Evolutionary conservation across 164 flowering plant genomes (phyloP).

Genomic region (Kingdonia uniflora): DNA sequence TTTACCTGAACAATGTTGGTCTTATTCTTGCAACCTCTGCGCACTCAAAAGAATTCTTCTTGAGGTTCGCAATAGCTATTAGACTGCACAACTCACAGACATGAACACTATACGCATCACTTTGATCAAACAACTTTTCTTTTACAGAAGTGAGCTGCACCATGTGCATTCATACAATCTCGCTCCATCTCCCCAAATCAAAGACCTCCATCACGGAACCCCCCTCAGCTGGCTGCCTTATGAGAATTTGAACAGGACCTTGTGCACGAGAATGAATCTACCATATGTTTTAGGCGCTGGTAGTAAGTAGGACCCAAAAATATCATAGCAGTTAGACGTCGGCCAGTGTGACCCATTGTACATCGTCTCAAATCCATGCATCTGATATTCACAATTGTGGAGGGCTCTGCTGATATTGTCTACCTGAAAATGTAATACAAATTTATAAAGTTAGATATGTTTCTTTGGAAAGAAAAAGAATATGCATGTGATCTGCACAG

Average conservation of each 20-base stretch:
- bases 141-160: slow-evolving; percentile 89
- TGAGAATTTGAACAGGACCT: slow-evolving; percentile 94
- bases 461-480: too few species aligned
- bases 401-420: slow-evolving; percentile 94
- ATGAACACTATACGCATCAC: slow-evolving; percentile 93
- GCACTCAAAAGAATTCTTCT: slow-evolving; percentile 91
- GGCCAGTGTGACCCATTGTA: slow-evolving; percentile 95
- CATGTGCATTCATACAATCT: slow-evolving; percentile 94
- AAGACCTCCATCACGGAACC: slow-evolving; percentile 96
- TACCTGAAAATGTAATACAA: slow-evolving; percentile 31
- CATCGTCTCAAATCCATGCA: slow-evolving; percentile 97
- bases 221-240: slow-evolving; percentile 97
- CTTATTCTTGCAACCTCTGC: slow-evolving; percentile 89
- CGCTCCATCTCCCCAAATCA: slow-evolving; percentile 98
- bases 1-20: slow-evolving; percentile 91
- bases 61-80: slow-evolving; percentile 91
- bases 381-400: slow-evolving; percentile 95
- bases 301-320: slow-evolving; percentile 97
- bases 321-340: slow-evolving; percentile 69
- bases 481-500: too few species aligned
- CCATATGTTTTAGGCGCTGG: slow-evolving; percentile 96
- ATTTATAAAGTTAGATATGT: neutral
- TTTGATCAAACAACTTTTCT: slow-evolving; percentile 81
- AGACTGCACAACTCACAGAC: slow-evolving; percentile 87
- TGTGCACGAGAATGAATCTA: slow-evolving; percentile 95